Conservation (phyloP, 2,329 filamentous ascomycete genomes). For the Hymenoscyphus occultus region DNA sequence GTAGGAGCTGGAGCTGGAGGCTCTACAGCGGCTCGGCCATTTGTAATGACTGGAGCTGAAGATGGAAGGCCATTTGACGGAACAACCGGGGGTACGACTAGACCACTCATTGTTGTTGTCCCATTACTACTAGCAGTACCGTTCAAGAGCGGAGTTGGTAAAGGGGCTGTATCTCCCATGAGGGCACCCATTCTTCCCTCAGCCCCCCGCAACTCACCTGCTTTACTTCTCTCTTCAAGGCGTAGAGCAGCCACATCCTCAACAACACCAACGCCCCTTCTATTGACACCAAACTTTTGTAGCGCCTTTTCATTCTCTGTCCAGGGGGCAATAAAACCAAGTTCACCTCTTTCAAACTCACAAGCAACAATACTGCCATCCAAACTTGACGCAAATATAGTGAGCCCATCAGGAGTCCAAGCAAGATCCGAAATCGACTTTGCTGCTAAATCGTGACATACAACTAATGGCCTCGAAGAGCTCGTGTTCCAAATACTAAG, state of each 20-base stretch:
- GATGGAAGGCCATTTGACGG: slow-evolving; percentile 19
- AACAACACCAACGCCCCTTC: slow-evolving; percentile 84
- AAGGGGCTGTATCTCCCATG: slow-evolving; percentile 72
- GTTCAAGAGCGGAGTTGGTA: slow-evolving; percentile 33
- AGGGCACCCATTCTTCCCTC: slow-evolving; percentile 97
- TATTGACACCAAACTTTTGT: slow-evolving; percentile 85
- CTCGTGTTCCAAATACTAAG: slow-evolving; percentile 98
- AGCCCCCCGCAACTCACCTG: slow-evolving; percentile 81
- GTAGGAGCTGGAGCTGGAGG: slow-evolving; percentile 40
- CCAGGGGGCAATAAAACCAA: slow-evolving; percentile 81
- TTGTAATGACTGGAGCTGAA: slow-evolving; percentile 23
- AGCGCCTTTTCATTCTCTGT: slow-evolving; percentile 91
- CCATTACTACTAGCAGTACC: slow-evolving; percentile 25
- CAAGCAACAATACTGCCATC: slow-evolving; percentile 84
- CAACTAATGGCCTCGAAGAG: slow-evolving; percentile 84
- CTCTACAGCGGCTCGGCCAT: slow-evolving; percentile 27
- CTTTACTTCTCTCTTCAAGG: slow-evolving; percentile 88
- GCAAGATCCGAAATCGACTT: slow-evolving; percentile 94
- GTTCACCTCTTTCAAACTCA: slow-evolving; percentile 79
- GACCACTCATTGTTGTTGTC: slow-evolving; percentile 23
- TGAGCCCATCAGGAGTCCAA: slow-evolving; percentile 90
- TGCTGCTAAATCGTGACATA: slow-evolving; percentile 80
- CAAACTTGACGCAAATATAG: slow-evolving; percentile 79
- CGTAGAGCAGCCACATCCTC: slow-evolving; percentile 88
- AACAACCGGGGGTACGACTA: slow-evolving; percentile 5